Conservation (phyloP, 192 early-diverging fungal species). For the Umbelopsis isabellina region DNA sequence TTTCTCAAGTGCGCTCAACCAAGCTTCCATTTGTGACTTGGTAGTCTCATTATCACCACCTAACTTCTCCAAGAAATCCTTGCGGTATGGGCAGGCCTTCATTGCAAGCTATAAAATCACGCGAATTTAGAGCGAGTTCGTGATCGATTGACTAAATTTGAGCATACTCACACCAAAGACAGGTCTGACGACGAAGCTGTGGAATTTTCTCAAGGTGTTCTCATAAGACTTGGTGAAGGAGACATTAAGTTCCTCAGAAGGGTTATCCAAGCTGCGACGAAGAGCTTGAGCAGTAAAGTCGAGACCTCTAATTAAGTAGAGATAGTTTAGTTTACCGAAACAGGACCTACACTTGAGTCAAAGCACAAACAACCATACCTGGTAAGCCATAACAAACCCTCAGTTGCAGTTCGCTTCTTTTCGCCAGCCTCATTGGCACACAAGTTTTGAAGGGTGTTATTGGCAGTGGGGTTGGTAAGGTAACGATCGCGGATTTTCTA, state of each 20-base stretch:
- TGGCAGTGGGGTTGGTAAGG: conserved; percentile 63
- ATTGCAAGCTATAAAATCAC: conserved; percentile 69
- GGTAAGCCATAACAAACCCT: conserved; percentile 93
- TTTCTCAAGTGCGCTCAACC: conserved; percentile 76
- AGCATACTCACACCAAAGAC: conserved; percentile 62
- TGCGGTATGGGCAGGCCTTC: conserved; percentile 90
- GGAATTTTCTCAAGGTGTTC: conserved; percentile 69
- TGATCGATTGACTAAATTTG: background rate
- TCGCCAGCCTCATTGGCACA: conserved; percentile 72
- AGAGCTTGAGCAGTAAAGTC: conserved; percentile 78
- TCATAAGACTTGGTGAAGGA: conserved; percentile 80
- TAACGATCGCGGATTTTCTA: conserved; percentile 86
- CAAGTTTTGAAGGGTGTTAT: conserved; percentile 83
- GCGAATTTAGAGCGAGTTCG: background rate
- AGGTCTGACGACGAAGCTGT: conserved; percentile 68
- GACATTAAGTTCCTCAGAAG: conserved; percentile 62
- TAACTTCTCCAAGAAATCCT: conserved; percentile 87
- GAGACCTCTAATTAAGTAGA: conserved; percentile 59
- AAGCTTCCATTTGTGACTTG: conserved; percentile 61
- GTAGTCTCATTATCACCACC: conserved; percentile 65
- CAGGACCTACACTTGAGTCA: background rate
- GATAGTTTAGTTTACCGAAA: background rate
- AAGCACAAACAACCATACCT: conserved; percentile 52
- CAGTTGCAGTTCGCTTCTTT: conserved; percentile 85
- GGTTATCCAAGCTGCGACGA: conserved; percentile 57